phyloP scores from a whole-genome alignment of 2,329 filamentous ascomycete genomes.

The Aspergillus pseudoglaucus region DNA sequence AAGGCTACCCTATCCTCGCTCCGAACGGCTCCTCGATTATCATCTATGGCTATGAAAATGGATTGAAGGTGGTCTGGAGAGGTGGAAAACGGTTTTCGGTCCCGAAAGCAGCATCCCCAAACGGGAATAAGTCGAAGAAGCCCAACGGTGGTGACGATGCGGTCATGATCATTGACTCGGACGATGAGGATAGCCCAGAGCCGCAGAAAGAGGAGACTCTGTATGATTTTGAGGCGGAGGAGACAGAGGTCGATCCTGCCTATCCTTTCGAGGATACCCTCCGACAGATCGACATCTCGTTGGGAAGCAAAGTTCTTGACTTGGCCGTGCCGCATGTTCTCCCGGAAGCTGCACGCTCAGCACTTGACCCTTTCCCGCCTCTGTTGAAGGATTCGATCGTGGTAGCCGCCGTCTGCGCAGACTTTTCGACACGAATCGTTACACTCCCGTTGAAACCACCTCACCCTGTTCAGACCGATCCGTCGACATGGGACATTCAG shows the following conservation, averaged over 20 bases:
- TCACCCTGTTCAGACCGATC: slow-evolving; percentile 33
- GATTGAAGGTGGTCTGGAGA: slow-evolving; percentile 55
- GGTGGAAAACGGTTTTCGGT: slow-evolving; percentile 47
- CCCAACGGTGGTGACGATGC: slow-evolving; percentile 31
- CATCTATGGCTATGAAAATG: slow-evolving; percentile 53
- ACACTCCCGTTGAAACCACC: slow-evolving; percentile 51
- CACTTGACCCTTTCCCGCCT: slow-evolving; percentile 39
- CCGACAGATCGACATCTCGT: slow-evolving; percentile 49
- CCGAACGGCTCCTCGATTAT: slow-evolving; percentile 58
- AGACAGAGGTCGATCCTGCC: slow-evolving; percentile 51
- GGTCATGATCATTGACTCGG: slow-evolving; percentile 52
- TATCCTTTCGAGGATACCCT: slow-evolving; percentile 50
- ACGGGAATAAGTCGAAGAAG: slow-evolving; percentile 20
- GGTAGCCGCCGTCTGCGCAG: slow-evolving; percentile 50
- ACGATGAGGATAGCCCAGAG: slow-evolving; percentile 45
- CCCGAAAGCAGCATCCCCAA: slow-evolving; percentile 17
- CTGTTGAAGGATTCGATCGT: slow-evolving; percentile 47
- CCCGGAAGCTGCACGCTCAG: slow-evolving; percentile 31
- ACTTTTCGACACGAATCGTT: slow-evolving; percentile 51
- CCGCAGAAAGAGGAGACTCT: slow-evolving; percentile 12
- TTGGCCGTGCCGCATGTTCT: slow-evolving; percentile 46
- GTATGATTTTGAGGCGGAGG: slow-evolving; percentile 47
- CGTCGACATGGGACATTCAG: slow-evolving; percentile 38
- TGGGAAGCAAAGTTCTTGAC: slow-evolving; percentile 49
- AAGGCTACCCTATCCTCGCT: slow-evolving; percentile 52